phyloP scores from a whole-genome alignment of 768 basidiomycete genomes.

The Kwoniella europaea region DNA sequence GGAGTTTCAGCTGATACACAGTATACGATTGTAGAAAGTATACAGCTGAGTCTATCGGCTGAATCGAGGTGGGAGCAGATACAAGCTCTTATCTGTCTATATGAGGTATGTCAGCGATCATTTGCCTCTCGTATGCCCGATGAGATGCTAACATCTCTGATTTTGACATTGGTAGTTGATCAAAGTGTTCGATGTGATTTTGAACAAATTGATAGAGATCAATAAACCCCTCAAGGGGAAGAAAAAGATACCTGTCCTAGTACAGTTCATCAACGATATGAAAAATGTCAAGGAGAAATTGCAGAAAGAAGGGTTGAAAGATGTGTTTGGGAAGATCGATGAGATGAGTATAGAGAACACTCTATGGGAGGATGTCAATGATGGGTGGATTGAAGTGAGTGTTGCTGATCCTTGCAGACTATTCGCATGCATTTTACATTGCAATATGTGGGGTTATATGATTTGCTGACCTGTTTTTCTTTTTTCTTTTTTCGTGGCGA shows the following conservation, averaged over 20 bases:
- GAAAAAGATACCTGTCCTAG: constrained; percentile 13
- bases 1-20: neutral
- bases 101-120: constrained; percentile 1
- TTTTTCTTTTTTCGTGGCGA: neutral
- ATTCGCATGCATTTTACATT: neutral
- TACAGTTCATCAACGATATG: constrained; percentile 5
- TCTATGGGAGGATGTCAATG: neutral
- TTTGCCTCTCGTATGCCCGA: neutral
- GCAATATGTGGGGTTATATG: too few relatives aligned
- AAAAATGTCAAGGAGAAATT: constrained; percentile 18
- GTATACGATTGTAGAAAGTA: constrained; percentile 3
- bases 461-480: neutral
- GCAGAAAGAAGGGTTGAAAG: constrained; percentile 14
- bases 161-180: neutral
- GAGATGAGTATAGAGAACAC: constrained; percentile 2
- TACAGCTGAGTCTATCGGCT: neutral
- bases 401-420: neutral
- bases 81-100: constrained; percentile 10
- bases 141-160: neutral
- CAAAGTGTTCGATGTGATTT: constrained; percentile 14
- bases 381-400: constrained; percentile 14
- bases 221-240: constrained; percentile 22
- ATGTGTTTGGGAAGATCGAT: neutral
- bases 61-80: constrained; percentile 9
- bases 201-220: constrained; percentile 6